Evolutionary conservation across 148 eudicot genomes (phyloP), one percentile per base, ranked within the genome.

Genomic region (Agrostemma githago): DNA sequence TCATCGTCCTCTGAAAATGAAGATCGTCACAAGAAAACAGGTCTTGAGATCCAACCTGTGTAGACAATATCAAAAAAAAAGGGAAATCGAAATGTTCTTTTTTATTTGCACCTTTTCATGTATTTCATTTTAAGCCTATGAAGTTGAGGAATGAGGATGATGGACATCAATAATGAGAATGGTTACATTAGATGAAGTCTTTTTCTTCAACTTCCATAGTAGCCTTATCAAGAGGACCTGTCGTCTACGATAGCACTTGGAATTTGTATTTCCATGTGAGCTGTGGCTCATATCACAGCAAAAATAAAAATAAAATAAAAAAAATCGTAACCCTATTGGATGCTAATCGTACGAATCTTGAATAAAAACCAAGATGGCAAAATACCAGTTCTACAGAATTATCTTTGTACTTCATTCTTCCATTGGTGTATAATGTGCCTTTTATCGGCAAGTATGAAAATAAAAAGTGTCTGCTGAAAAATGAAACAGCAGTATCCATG

Each of bases 21-120:
- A 21, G 69, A 39, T 42, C 78, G 44, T 70, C 76, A 63, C 40
- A 72, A 10, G 34, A 67, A 70, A 39, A 79, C 69, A 48, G 76
- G 79, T 70, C 72, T 83, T 74, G 79, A 78, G 74, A 66, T 88
- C 68, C 81, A 80, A 60, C 84, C 84, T 40, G 66, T 73, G 43
- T 83, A 83, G 66, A 19, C 65, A 46, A 9, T 51, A 9, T 8
- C 68, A 37, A 43, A 64, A 15, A 44, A 51, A 51, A 48, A 9
- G 3, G 62, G 8, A 59, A 14, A 19, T 21, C 7, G 59, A 58
- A 46, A 68, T n/a, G 20, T 51, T 34, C 34, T 26, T 21, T 51
- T 43, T 12, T 53, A 5, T 34, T 61, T 21, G 72, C 41, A 68
- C 7, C 1, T 39, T 66, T 66, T n/a, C 64, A 65, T 19, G 51